Conservation (phyloP, 2,329 filamentous ascomycete species). For the Corynespora cassiicola region DNA sequence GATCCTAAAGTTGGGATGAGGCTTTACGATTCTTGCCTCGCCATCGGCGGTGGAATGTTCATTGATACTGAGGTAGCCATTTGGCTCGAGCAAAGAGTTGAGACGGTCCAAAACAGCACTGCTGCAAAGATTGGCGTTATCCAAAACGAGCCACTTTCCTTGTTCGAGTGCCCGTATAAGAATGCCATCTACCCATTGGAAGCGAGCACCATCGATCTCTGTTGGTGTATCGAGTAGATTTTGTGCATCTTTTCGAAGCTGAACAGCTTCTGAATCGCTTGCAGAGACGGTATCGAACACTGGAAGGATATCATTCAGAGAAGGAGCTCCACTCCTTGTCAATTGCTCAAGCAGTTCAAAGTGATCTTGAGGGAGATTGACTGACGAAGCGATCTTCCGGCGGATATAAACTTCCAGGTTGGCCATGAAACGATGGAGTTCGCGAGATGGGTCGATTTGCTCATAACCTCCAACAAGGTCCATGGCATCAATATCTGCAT, state of each 20-base stretch:
- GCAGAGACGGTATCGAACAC: slow-evolving; percentile 20
- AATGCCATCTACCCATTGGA: slow-evolving; percentile 95
- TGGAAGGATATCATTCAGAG: slow-evolving; percentile 1
- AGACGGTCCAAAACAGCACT: slow-evolving; percentile 92
- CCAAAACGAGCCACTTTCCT: slow-evolving; percentile 91
- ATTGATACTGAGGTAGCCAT: slow-evolving; percentile 87
- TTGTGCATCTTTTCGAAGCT: slow-evolving; percentile 57
- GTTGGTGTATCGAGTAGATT: slow-evolving; percentile 60
- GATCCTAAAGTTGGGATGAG: slow-evolving; percentile 86
- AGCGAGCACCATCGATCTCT: slow-evolving; percentile 75
- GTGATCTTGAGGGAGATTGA: slow-evolving; percentile 11
- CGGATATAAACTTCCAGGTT: slow-evolving; percentile 63
- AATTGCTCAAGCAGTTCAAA: slow-evolving; percentile 31
- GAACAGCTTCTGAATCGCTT: slow-evolving; percentile 16
- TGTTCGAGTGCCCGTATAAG: slow-evolving; percentile 85
- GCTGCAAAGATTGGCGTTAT: slow-evolving; percentile 97
- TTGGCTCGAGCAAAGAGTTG: slow-evolving; percentile 91
- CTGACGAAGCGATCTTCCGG: slow-evolving; percentile 19
- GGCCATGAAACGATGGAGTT: slow-evolving; percentile 67
- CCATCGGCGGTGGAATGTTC: slow-evolving; percentile 88
- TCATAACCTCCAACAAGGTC: slow-evolving; percentile 97
- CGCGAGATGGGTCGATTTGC: slow-evolving; percentile 82
- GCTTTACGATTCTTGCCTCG: slow-evolving; percentile 77
- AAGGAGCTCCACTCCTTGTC: slow-evolving; percentile 10
- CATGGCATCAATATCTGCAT: slow-evolving; percentile 95